Base-by-base conservation (phyloP, 305 asterid genomes). In the Solanum hybrid region DNA sequence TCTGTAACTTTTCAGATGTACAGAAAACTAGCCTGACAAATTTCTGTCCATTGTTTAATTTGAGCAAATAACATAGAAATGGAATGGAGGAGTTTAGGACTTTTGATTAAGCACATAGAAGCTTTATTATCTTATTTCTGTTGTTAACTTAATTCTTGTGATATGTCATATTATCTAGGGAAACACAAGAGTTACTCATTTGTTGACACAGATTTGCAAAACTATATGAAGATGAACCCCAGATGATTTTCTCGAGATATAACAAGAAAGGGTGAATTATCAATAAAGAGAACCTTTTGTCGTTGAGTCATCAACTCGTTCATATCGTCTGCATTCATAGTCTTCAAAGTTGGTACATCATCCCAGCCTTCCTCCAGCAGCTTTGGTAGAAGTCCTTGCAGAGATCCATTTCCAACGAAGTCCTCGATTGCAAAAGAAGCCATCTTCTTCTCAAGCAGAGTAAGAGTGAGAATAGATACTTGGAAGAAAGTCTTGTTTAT, bases 281-380 rank as follows among this genome's bases (percentile, higher is more conserved):
- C 45, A 88, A 79, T 92, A 33, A 89, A 87, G 93, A 9, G 84
- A 92, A 97, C 98, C 98, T 95, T 96, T 32, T 97, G 99, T 70
- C 91, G 92, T 82, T 89, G 96, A 90, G 94, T 94, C 95, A 97
- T 95, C 34, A 95, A 89, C 75, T 93, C 94, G 87, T 94, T 93
- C 97, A 93, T 95, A 81, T 97, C 98, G 9, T 96, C 97, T 4
- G 93, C 86, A 92, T 92, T 95, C 98, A 97, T 95, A 32, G 93
- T 89, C 97, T 97, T 96, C 95, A 97, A 81, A 29, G 98, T 95
- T 4, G 98, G 97, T 17, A 96, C 98, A 73, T 97, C 98, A 70
- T 96, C 99, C 99, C 98, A 96, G 20, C 98, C 99, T 91, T 92
- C 96, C 68, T 96, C 97, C 83, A 95, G 75, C 91, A 96, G 94